A percentile compares a stretch with the other conserved stretches of the same genome.
These are phyloP conservation scores for Knoxdaviesia proteae DNA, from an alignment of 2,329 filamentous ascomycete species.

Conservation along the genomic window DNA sequence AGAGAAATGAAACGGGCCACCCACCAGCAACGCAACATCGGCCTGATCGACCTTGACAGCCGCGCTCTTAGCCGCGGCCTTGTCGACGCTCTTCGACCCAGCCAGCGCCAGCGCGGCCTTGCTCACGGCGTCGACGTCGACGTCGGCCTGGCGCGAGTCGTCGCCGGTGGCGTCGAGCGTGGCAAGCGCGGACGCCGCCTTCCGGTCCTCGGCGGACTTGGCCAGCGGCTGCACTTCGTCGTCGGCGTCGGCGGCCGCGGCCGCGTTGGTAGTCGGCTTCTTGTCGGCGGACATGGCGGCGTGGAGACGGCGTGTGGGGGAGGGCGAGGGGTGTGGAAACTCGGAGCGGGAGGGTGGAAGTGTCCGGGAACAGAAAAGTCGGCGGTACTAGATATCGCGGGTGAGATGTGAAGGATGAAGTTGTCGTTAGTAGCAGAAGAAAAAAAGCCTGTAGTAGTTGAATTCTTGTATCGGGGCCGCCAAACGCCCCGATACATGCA, in stretches of 20 bases:
- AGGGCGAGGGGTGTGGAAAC: background rate
- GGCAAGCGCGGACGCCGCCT: slow-evolving; percentile 53
- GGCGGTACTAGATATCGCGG: no score
- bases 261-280: slow-evolving; percentile 42
- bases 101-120: slow-evolving; percentile 50
- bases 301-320: background rate
- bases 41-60: slow-evolving; percentile 54
- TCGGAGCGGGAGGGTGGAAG: no score
- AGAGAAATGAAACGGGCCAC: slow-evolving; percentile 9
- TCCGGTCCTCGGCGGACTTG: slow-evolving; percentile 56
- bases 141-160: slow-evolving; percentile 24
- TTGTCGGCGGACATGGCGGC: background rate
- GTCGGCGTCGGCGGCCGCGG: slow-evolving; percentile 28
- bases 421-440: no score
- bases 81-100: slow-evolving; percentile 6
- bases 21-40: slow-evolving; percentile 48
- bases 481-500: no score
- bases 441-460: no score
- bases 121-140: slow-evolving; percentile 49
- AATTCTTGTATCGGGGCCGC: no score
- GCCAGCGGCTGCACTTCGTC: slow-evolving; percentile 29
- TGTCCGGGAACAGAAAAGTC: no score
- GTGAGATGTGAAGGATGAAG: no score
- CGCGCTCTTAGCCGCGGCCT: slow-evolving; percentile 20
- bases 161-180: slow-evolving; percentile 37